Conservation (phyloP, 2,329 filamentous ascomycete genomes). For the Microdochium paspali region DNA sequence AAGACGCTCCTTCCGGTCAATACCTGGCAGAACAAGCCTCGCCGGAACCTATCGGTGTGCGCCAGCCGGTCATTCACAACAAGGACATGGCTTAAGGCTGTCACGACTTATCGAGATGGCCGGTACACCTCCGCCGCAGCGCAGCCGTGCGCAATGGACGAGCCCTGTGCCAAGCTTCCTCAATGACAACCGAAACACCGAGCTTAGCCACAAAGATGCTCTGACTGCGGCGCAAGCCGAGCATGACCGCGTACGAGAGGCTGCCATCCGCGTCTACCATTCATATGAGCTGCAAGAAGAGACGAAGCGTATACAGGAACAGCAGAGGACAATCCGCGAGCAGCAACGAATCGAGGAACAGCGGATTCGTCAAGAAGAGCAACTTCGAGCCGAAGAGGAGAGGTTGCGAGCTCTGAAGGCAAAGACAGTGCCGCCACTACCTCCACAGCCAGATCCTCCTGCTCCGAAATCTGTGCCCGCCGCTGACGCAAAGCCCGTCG, state of each 20-base stretch:
- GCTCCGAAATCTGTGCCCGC: conserved; percentile 9
- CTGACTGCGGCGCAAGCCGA: conserved; percentile 55
- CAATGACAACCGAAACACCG: conserved; percentile 50
- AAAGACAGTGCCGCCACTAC: conserved; percentile 33
- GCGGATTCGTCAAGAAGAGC: conserved; percentile 32
- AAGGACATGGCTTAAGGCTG: conserved; percentile 1
- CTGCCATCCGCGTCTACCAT: conserved; percentile 37
- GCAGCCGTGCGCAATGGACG: conserved; percentile 24
- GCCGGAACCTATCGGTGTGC: too few species aligned
- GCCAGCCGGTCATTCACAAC: not conserved
- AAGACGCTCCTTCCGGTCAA: too few species aligned
- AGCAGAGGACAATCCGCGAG: conserved; percentile 29
- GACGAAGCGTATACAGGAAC: conserved; percentile 15
- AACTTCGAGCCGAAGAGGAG: conserved; percentile 35
- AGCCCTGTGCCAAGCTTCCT: conserved; percentile 44
- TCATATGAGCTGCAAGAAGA: conserved; percentile 36
- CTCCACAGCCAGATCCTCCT: conserved; percentile 20
- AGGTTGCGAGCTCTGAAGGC: conserved; percentile 36
- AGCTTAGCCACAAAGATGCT: conserved; percentile 54
- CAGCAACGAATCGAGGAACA: conserved; percentile 36
- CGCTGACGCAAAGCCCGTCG: conserved; percentile 4
- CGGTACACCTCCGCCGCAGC: conserved; percentile 28
- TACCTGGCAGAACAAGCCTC: too few species aligned
- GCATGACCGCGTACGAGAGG: conserved; percentile 54
- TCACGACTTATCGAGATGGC: conserved; percentile 24